Conservation (phyloP, 352 stramenopile species). For the Phytopythium chamaehyphon region DNA sequence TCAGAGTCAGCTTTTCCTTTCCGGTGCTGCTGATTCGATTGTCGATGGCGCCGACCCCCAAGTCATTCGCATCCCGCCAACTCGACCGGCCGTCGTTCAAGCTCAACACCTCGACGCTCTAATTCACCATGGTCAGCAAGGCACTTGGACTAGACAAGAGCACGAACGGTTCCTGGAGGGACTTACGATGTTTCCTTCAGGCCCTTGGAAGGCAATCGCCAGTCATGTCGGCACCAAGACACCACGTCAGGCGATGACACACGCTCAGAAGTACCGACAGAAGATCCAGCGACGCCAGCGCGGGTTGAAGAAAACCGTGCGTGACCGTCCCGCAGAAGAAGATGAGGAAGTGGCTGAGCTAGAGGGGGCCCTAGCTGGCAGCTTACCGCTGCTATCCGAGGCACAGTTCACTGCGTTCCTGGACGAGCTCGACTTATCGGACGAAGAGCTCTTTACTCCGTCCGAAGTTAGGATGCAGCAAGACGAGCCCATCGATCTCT, state of each 20-base stretch:
- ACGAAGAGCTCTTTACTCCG: not conserved
- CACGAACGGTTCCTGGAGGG: constrained; percentile 54
- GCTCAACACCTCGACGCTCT: constrained; percentile 4
- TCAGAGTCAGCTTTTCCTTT: constrained; percentile 23
- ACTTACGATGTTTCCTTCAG: constrained; percentile 40
- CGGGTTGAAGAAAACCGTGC: constrained; percentile 31
- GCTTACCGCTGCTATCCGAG: constrained; percentile 1
- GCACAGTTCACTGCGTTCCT: constrained; percentile 3
- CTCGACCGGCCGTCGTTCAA: constrained; percentile 11
- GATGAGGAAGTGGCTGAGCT: constrained; percentile 7
- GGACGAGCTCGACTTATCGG: constrained; percentile 3
- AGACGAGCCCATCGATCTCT: too few species aligned
- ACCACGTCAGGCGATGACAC: constrained; percentile 87
- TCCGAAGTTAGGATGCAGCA: not conserved
- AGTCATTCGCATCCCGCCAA: constrained; percentile 25
- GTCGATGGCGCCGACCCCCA: constrained; percentile 2
- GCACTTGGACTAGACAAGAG: constrained; percentile 32
- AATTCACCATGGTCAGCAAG: constrained; percentile 7
- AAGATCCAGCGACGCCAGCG: constrained; percentile 48
- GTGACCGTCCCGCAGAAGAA: constrained; percentile 20
- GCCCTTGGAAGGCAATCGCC: constrained; percentile 48
- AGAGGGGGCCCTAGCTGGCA: not conserved
- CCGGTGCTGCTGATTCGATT: not conserved
- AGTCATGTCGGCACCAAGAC: constrained; percentile 44
- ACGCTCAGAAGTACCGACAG: constrained; percentile 93